phyloP scores from a whole-genome alignment of 495 filamentous ascomycete genomes.

The Pseudevernia furfuracea region DNA sequence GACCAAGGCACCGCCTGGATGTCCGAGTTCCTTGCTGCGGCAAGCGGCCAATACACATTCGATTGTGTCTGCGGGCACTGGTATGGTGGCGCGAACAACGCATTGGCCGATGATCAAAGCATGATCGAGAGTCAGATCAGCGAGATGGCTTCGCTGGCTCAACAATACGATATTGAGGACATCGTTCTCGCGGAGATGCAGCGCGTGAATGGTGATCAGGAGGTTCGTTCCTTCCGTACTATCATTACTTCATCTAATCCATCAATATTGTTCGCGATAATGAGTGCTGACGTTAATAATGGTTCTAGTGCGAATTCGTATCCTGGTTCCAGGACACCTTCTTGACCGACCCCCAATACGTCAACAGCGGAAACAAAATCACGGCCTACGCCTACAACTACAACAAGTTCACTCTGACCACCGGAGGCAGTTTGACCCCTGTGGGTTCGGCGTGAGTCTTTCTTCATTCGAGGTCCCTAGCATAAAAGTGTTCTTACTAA shows the following conservation, averaged over 20 bases:
- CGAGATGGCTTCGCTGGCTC: not conserved
- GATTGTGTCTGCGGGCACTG: not conserved
- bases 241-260: no score
- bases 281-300: not conserved
- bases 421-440: not conserved
- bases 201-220: not conserved
- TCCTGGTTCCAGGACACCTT: not conserved
- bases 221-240: not conserved
- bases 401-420: not conserved
- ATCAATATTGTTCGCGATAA: no score
- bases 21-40: not conserved
- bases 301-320: not conserved
- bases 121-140: not conserved
- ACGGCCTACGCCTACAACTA: constrained; percentile 1
- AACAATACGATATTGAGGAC: not conserved
- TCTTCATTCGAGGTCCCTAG: not conserved
- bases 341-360: not conserved
- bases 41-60: not conserved
- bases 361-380: not conserved
- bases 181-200: not conserved
- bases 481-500: not conserved
- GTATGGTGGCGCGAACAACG: not conserved
- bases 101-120: not conserved
- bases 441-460: constrained; percentile 1
- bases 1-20: not conserved